Conservation (phyloP, 495 filamentous ascomycete species). For the Choiromyces venosus region DNA sequence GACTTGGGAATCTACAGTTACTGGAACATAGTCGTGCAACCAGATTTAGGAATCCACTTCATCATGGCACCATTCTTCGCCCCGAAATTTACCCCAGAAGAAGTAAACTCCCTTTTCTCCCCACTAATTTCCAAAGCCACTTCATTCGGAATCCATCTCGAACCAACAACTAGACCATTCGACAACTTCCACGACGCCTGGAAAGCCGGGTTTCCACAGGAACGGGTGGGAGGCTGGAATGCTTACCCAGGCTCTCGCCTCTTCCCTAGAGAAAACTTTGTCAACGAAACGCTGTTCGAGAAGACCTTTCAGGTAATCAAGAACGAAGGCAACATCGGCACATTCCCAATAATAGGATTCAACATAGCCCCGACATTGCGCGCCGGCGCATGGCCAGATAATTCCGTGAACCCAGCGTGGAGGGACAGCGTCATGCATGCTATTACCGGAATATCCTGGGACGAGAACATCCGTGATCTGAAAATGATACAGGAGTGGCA, state of each 20-base stretch:
- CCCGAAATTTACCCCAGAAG: constrained; percentile 42
- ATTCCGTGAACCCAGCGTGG: constrained; percentile 54
- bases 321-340: constrained; percentile 49
- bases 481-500: constrained; percentile 3
- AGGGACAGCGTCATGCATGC: constrained; percentile 52
- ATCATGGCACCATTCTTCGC: constrained; percentile 46
- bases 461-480: constrained; percentile 9
- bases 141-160: constrained; percentile 41
- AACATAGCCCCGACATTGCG: constrained; percentile 47
- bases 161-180: constrained; percentile 43
- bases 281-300: constrained; percentile 39
- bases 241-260: constrained; percentile 48
- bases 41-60: constrained; percentile 33
- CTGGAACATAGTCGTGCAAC: constrained; percentile 43
- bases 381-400: constrained; percentile 47
- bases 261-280: constrained; percentile 51
- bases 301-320: constrained; percentile 42
- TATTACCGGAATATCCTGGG: constrained; percentile 35
- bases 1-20: constrained; percentile 54
- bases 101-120: constrained; percentile 43
- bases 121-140: constrained; percentile 44
- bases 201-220: constrained; percentile 46
- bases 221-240: constrained; percentile 41
- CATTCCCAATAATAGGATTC: constrained; percentile 21
- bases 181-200: constrained; percentile 46